Conservation (phyloP, 371 early-diverging fungal genomes). For the Circinella umbellata region DNA sequence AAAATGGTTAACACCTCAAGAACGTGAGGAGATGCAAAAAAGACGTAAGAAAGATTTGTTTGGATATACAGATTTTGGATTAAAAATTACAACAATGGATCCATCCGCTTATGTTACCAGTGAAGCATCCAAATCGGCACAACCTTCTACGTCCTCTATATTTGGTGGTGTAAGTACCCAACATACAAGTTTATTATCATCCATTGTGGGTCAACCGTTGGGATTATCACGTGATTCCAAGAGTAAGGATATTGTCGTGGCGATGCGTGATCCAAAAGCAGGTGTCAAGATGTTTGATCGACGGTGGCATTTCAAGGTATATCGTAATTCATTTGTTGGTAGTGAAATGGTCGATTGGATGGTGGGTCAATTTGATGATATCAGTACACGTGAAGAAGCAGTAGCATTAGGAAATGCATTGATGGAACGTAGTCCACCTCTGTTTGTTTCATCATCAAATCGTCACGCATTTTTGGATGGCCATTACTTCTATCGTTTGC, state of each 20-base stretch:
- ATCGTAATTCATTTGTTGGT: conserved; percentile 82
- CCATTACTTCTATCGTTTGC: conserved; percentile 88
- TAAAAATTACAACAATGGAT: conserved; percentile 53
- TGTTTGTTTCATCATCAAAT: conserved; percentile 80
- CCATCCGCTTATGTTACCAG: conserved; percentile 42
- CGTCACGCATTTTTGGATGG: conserved; percentile 89
- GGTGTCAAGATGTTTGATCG: conserved; percentile 82
- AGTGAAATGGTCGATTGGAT: conserved; percentile 93
- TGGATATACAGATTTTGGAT: conserved; percentile 41
- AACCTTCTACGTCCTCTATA: not conserved
- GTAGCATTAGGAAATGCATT: conserved; percentile 82
- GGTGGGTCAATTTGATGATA: conserved; percentile 76
- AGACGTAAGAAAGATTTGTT: conserved; percentile 42
- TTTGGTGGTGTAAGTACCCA: not conserved
- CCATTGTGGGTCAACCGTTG: conserved; percentile 32
- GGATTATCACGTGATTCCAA: conserved; percentile 52
- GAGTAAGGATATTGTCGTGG: conserved; percentile 67
- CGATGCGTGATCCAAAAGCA: conserved; percentile 74
- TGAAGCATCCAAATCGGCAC: conserved; percentile 10
- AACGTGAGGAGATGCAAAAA: conserved; percentile 52
- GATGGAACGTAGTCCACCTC: conserved; percentile 66
- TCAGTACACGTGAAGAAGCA: conserved; percentile 84
- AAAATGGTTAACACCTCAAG: conserved; percentile 51
- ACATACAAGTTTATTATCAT: conserved; percentile 30
- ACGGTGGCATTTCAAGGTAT: conserved; percentile 89